Conservation (phyloP, 2,329 filamentous ascomycete species). For the Fusarium sacchari region DNA sequence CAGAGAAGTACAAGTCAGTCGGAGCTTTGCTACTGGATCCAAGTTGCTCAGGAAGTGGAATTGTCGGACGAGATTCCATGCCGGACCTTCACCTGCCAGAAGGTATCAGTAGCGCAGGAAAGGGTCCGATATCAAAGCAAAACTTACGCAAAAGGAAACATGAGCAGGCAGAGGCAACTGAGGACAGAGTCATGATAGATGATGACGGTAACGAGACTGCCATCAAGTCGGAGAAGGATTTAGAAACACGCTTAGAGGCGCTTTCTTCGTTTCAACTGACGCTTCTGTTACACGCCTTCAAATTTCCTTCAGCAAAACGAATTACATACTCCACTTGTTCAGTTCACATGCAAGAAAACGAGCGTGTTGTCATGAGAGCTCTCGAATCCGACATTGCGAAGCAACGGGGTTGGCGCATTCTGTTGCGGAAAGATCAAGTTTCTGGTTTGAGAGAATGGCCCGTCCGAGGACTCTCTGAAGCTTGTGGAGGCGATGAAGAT, state of each 20-base stretch:
- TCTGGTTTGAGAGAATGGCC: conserved; percentile 80
- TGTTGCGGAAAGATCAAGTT: conserved; percentile 77
- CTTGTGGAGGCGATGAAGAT: conserved; percentile 59
- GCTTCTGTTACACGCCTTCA: conserved; percentile 84
- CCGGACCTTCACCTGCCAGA: conserved; percentile 71
- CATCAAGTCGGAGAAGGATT: conserved; percentile 63
- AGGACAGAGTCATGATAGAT: conserved; percentile 58
- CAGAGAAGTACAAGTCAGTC: conserved; percentile 73
- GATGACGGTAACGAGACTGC: conserved; percentile 67
- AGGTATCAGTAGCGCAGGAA: conserved; percentile 34
- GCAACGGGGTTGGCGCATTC: conserved; percentile 78
- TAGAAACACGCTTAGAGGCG: conserved; percentile 73
- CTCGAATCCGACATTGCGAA: conserved; percentile 74
- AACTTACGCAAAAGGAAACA: conserved; percentile 59
- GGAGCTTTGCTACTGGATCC: conserved; percentile 87
- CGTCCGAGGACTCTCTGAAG: conserved; percentile 67
- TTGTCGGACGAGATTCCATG: conserved; percentile 86
- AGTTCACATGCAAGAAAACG: conserved; percentile 87
- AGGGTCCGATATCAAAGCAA: conserved; percentile 28
- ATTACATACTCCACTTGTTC: conserved; percentile 97
- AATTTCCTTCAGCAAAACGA: conserved; percentile 77
- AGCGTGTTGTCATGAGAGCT: conserved; percentile 80
- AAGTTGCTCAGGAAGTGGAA: conserved; percentile 95
- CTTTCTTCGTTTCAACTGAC: conserved; percentile 84
- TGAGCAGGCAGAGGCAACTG: conserved; percentile 47